These are phyloP conservation scores for Pseudonectria foliicola DNA, from an alignment of 2,329 filamentous ascomycete species.

Conservation along the genomic window DNA sequence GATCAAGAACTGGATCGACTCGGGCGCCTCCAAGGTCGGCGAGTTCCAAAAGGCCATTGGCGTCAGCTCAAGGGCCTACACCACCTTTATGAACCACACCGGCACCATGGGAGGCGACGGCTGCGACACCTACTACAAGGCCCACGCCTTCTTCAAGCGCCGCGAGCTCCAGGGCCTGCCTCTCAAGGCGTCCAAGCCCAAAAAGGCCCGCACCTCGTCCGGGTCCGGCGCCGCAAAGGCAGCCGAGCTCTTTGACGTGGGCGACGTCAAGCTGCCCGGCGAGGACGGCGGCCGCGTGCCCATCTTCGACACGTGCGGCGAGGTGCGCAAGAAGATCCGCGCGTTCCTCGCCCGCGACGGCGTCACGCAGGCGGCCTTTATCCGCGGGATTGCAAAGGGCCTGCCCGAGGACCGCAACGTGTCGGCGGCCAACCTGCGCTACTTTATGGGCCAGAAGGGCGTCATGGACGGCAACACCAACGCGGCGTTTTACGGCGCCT, in stretches of 20 bases:
- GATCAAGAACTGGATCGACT: conserved; percentile 34
- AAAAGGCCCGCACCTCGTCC: conserved; percentile 23
- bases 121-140: conserved; percentile 28
- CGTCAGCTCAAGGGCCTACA: conserved; percentile 30
- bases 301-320: conserved; percentile 52
- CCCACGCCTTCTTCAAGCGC: conserved; percentile 41
- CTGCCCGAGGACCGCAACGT: conserved; percentile 32
- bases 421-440: conserved; percentile 36
- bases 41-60: conserved; percentile 38
- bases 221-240: conserved; percentile 17
- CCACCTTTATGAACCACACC: conserved; percentile 41
- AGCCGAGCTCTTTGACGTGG: conserved; percentile 32
- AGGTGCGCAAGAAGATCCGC: conserved; percentile 49
- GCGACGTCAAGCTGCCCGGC: conserved; percentile 35
- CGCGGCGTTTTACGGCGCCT: conserved; percentile 44
- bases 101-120: conserved; percentile 30
- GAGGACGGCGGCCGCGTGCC: conserved; percentile 39
- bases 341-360: conserved; percentile 35
- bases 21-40: conserved; percentile 37
- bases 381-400: conserved; percentile 39
- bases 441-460: conserved; percentile 45
- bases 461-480: conserved; percentile 40
- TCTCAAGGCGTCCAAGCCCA: conserved; percentile 25
- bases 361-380: conserved; percentile 45
- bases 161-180: conserved; percentile 41